Evolutionary conservation across 1,139 yeast species (phyloP).

Genomic region (Geotrichum carabidarum): DNA sequence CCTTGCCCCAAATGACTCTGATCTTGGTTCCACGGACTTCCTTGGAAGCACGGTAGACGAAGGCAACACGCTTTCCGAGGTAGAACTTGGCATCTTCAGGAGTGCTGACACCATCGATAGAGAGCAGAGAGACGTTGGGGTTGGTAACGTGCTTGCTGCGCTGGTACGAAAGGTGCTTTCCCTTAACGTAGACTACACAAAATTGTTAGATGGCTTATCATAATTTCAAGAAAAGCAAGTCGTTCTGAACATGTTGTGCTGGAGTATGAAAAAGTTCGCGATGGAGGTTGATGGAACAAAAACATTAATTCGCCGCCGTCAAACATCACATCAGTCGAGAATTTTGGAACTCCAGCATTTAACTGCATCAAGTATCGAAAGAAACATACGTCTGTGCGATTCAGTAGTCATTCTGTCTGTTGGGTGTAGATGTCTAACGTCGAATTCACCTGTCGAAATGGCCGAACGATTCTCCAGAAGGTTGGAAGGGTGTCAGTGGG

Average conservation of each 20-base stretch:
- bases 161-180: slow-evolving; percentile 99
- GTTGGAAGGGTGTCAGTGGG: slow-evolving; percentile 9
- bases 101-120: slow-evolving; percentile 90
- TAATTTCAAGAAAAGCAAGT: background rate
- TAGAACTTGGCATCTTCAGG: slow-evolving; percentile 96
- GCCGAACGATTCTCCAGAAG: slow-evolving; percentile 15
- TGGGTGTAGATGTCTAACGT: slow-evolving; percentile 20
- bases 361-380: background rate
- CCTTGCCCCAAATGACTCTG: slow-evolving; percentile 96
- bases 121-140: slow-evolving; percentile 95
- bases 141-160: slow-evolving; percentile 97
- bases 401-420: slow-evolving; percentile 20
- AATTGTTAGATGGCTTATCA: background rate
- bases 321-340: too few species aligned
- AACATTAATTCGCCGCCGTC: background rate
- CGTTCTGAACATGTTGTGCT: background rate
- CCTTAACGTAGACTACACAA: slow-evolving; percentile 90
- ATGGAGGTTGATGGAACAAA: background rate
- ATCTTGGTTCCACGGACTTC: slow-evolving; percentile 97
- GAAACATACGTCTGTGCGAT: slow-evolving; percentile 19
- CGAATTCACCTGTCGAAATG: slow-evolving; percentile 20
- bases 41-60: slow-evolving; percentile 97
- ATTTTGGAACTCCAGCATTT: too few species aligned
- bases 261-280: background rate
- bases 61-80: slow-evolving; percentile 99